Base-by-base conservation (phyloP, 805 yeast species). In the Candida adriatica region DNA sequence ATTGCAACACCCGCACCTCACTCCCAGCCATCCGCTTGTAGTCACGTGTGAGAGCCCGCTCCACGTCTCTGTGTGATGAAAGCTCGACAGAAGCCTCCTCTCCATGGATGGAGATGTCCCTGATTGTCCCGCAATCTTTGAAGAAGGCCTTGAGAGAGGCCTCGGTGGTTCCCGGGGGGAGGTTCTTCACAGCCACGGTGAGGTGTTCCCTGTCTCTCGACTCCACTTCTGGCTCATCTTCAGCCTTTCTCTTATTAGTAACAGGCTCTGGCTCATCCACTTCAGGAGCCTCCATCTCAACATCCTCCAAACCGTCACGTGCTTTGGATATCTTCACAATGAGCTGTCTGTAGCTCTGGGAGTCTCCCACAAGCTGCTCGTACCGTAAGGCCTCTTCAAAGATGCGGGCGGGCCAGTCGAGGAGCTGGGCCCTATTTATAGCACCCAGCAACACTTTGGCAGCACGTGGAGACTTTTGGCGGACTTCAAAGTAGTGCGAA, bases 71-170 rank as follows among this genome's bases (percentile, higher is more conserved):
- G 31, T 68, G 68, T 3, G 48, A 49, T 0, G 61, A 36, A 41
- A 81, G 75, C 43, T 82, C 94, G 2, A 84, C 46, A n/a, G 68
- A 59, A 0, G 85, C 86, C 23, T 59, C 47, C 3, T 55, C 37
- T 1, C 35, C 38, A 2, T 33, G 45, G 1, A 56, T 26, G 0
- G 49, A 53, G 2, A 73, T 41, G 13, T 63, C 63, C 20, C 54
- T 46, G 4, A 77, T 64, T 0, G 39, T 47, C 2, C 92, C 94
- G 55, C 88, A 83, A 17, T 73, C 80, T 23, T 52, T 37, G 48
- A 84, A 79, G 31, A 71, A 66, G 1, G 47, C 43, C 3, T 41
- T 32, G 1, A 81, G 30, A 4, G 62, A 60, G 3, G 43, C 36
- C 30, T 70, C 70, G 8, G 63, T 57, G 2, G 56, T 49, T 6